Percentiles rank a stretch among this genome's conserved stretches.
Conservation (phyloP, 139 green algal genomes). For the Choricystis sp. region DNA sequence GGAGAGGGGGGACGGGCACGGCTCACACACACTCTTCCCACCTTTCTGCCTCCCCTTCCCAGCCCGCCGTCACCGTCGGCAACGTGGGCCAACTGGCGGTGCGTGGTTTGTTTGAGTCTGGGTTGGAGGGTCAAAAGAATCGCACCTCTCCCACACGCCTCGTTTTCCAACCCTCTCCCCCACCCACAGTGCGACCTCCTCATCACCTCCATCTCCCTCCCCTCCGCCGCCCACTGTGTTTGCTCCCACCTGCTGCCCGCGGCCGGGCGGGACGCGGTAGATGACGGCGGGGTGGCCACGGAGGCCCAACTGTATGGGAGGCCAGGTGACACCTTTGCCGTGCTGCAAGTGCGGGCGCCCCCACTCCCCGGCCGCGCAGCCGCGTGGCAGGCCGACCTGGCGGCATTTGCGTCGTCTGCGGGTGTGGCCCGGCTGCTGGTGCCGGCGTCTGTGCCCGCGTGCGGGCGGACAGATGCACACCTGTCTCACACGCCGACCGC, state of each 20-base stretch:
- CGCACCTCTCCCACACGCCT: no score
- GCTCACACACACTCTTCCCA: no score
- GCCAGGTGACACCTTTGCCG: neutral
- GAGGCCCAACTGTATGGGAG: neutral
- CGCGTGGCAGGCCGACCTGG: neutral
- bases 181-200: neutral
- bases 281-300: neutral
- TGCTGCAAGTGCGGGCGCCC: neutral
- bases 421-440: neutral
- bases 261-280: neutral
- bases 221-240: neutral
- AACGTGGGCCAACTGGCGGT: slow-evolving; percentile 54
- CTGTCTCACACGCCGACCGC: neutral
- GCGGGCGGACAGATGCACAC: neutral
- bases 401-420: neutral
- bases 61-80: slow-evolving; percentile 3
- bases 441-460: neutral
- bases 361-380: neutral
- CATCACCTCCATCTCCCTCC: neutral
- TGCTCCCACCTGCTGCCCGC: neutral
- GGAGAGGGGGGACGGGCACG: no score
- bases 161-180: no score
- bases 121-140: no score
- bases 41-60: neutral
- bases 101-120: neutral